Evolutionary conservation across 345 rosid genomes (phyloP).

Genomic region (thale cress (Arabidopsis thaliana)): TAIR10.1 NC_003070.9:6773001-6773500

Average conservation of each 20-base stretch:
- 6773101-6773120: slow-evolving; percentile 46
- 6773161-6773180: slow-evolving; percentile 44
- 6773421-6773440: slow-evolving; percentile 24
- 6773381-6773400: slow-evolving; percentile 27
- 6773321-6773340: not conserved
- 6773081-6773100: slow-evolving; percentile 62
- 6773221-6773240: slow-evolving; percentile 52
- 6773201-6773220: slow-evolving; percentile 64
- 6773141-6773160: slow-evolving; percentile 53
- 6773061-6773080: slow-evolving; percentile 13
- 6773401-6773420: slow-evolving; percentile 10
- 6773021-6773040: not conserved
- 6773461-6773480: slow-evolving; percentile 76
- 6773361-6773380: slow-evolving; percentile 11
- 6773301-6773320: not conserved
- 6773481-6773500: slow-evolving; percentile 85
- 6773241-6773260: slow-evolving; percentile 50
- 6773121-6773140: slow-evolving; percentile 45
- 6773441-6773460: not conserved
- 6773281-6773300: not conserved
- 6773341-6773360: slow-evolving; percentile 30
- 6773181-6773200: slow-evolving; percentile 63
- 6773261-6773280: not conserved
- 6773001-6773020: slow-evolving; percentile 43
- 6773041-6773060: not conserved